Evolutionary conservation across 495 filamentous ascomycete genomes (phyloP).

Genomic region (Penicillium tannophilum): DNA sequence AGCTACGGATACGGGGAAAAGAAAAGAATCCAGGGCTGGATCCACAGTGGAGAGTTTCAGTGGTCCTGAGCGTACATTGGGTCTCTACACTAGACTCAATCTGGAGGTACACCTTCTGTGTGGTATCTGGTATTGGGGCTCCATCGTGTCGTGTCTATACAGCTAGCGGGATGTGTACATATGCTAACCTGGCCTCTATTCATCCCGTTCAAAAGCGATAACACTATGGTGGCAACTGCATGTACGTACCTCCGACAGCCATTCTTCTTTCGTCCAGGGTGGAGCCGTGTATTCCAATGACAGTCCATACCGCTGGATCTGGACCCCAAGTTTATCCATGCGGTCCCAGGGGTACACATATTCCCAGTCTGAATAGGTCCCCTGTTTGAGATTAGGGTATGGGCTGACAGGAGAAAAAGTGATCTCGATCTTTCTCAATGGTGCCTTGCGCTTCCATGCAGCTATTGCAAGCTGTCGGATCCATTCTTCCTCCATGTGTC

Average conservation of each 20-base stretch:
- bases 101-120: not conserved
- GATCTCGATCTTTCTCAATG: slow-evolving; percentile 6
- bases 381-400: slow-evolving; percentile 10
- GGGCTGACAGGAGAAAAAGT: slow-evolving; percentile 7
- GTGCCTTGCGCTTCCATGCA: slow-evolving; percentile 1
- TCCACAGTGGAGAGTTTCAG: not conserved
- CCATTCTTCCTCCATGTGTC: slow-evolving; percentile 12
- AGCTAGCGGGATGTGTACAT: not conserved
- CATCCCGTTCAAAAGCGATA: not conserved
- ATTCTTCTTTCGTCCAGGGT: slow-evolving; percentile 15
- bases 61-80: too few species aligned
- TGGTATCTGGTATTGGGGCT: not conserved
- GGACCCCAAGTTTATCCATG: slow-evolving; percentile 3
- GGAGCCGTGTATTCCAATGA: slow-evolving; percentile 5
- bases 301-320: slow-evolving; percentile 7
- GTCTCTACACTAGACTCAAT: not conserved
- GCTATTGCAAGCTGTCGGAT: slow-evolving; percentile 7
- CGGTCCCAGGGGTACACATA: slow-evolving; percentile 17
- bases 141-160: not conserved
- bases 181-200: not conserved
- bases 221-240: not conserved
- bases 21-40: not conserved
- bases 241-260: not conserved
- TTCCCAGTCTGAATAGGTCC: slow-evolving; percentile 10
- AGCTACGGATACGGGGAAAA: too few species aligned